Evolutionary conservation across 2,329 filamentous ascomycete genomes (phyloP).

Genomic region (Penicillium sp.): DNA sequence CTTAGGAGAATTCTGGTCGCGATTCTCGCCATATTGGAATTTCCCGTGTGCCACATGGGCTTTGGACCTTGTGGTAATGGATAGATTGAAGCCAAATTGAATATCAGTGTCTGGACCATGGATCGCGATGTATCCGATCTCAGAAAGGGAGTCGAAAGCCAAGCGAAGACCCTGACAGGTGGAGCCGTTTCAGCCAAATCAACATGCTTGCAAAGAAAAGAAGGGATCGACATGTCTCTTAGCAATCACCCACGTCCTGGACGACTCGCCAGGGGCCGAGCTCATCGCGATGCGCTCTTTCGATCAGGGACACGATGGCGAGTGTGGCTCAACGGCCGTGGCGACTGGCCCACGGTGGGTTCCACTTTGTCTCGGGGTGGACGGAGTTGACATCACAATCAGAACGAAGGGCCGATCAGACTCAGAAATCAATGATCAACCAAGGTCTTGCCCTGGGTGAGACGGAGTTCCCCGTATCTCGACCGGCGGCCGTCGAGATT

Average conservation of each 20-base stretch:
- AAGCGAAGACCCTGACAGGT: slow-evolving; percentile 12
- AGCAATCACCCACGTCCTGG: neutral
- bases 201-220: slow-evolving; percentile 7
- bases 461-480: slow-evolving; percentile 2
- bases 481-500: slow-evolving; percentile 1
- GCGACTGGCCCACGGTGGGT: slow-evolving; percentile 4
- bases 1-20: neutral
- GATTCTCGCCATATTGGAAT: neutral
- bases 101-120: neutral
- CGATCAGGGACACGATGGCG: neutral
- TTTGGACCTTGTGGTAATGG: neutral
- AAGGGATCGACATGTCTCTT: slow-evolving; percentile 15
- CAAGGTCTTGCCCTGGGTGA: neutral
- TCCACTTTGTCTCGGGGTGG: slow-evolving; percentile 16
- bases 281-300: neutral
- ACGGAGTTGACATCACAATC: slow-evolving; percentile 16
- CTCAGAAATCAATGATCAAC: neutral
- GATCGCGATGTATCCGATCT: slow-evolving; percentile 4
- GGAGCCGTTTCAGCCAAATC: slow-evolving; percentile 20
- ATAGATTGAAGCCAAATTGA: slow-evolving; percentile 1
- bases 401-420: neutral
- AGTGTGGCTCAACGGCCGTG: slow-evolving; percentile 8
- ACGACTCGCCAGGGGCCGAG: neutral
- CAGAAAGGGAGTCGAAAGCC: neutral
- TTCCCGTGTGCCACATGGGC: neutral